Evolutionary conservation across 352 stramenopile species (phyloP), one percentile per base, ranked within the genome.

Genomic region (Phytopythium montanum): DNA sequence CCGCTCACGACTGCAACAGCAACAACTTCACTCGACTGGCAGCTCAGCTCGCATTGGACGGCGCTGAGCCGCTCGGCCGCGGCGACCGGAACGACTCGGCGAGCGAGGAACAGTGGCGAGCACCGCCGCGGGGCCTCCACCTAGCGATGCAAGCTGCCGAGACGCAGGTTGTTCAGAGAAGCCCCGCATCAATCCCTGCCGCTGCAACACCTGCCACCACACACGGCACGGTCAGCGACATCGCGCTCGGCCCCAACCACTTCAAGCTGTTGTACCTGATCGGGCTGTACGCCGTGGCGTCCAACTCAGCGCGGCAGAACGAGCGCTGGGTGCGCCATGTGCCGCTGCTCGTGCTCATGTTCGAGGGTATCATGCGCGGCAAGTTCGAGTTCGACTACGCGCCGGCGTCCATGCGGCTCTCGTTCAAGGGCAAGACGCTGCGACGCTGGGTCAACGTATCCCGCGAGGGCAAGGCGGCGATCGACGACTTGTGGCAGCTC

Each of bases 321-420:
- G 95, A 98, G 69, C 74, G 92, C 42, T 99, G 96, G 96, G 89
- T 99, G 55, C 85, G 96, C 42, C 97, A 98, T 54, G 87, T 96
- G 25, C 90, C 97, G 44, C 67, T 99, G 33, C 83, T 98, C 41
- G 96, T 99, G 64, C 79, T 99, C 14, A 89, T 99, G 68, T 99
- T 98, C 69, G 96, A 99, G 68, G 96, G 93, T 14, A 98, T 99
- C 52, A 77, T 98, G 34, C 74, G 87, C 45, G 87, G 95, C 59
- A 88, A 97, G 25, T 80, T 99, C 45, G 88, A 98, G 63, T 99
- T 98, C 68, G 96, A 99, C 76, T 99, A 99, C 61, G 96, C 96
- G 58, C 96, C 96, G n/a, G 88, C 90, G 42, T 97, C 83, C 12
- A 84, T 97, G 62, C 71, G 97, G n/a, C 81, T 99, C 7, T 94